phyloP scores from a whole-genome alignment of 208 protist species.

The Acanthamoeba triangularis region DNA sequence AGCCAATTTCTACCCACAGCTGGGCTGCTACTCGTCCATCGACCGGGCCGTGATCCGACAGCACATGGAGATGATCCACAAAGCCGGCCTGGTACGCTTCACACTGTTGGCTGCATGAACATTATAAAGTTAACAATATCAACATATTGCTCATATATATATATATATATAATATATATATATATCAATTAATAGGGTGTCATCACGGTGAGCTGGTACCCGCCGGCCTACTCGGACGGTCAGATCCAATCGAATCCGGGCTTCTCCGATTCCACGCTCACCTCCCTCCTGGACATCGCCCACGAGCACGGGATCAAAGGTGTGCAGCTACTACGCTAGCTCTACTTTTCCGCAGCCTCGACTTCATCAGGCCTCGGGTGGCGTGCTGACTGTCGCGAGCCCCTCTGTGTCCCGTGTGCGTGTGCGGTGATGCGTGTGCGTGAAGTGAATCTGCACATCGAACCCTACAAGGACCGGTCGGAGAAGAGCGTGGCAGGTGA shows the following conservation, averaged over 20 bases:
- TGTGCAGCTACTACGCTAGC: too few relatives aligned
- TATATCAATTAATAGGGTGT: slow-evolving; percentile 4
- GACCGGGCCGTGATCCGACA: slow-evolving; percentile 12
- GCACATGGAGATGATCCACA: slow-evolving; percentile 75
- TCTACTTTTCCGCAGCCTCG: background rate
- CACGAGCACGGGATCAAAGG: slow-evolving; percentile 37
- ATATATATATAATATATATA: too few relatives aligned
- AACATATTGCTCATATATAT: background rate
- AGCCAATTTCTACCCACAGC: slow-evolving; percentile 78
- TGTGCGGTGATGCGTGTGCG: background rate
- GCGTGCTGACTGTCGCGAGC: background rate
- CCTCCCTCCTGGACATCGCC: slow-evolving; percentile 35
- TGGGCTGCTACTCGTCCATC: slow-evolving; percentile 75
- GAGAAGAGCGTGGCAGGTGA: background rate
- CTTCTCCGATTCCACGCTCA: slow-evolving; percentile 15
- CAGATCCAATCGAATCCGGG: slow-evolving; percentile 33
- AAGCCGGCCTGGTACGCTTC: slow-evolving; percentile 31
- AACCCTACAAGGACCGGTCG: slow-evolving; percentile 20
- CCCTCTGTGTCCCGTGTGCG: background rate
- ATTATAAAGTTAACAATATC: background rate
- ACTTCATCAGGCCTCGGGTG: background rate
- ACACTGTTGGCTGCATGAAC: background rate
- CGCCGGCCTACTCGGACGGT: slow-evolving; percentile 29
- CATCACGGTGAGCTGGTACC: slow-evolving; percentile 74
- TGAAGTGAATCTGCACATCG: slow-evolving; percentile 42